These are phyloP conservation scores for Elsinoe necatrix DNA, from an alignment of 2,329 filamentous ascomycete species.

Conservation along the genomic window DNA sequence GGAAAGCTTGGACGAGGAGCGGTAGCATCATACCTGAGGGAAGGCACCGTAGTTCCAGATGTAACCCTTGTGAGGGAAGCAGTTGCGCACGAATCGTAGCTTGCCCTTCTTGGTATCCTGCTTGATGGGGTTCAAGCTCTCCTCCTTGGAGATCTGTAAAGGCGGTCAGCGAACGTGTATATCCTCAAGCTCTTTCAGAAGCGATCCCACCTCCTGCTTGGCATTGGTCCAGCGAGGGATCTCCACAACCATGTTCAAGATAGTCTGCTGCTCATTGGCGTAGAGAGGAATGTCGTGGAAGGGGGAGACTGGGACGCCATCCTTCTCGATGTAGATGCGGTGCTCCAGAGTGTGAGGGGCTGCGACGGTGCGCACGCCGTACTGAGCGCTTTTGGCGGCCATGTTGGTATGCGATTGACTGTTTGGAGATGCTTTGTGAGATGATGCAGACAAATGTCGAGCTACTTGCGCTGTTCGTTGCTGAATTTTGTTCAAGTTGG, in stretches of 20 bases:
- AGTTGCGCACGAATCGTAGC: constrained; percentile 98
- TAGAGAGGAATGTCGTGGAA: constrained; percentile 99
- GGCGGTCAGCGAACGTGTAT: constrained; percentile 13
- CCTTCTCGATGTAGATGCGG: constrained; percentile 95
- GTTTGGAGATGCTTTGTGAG: constrained; percentile 20
- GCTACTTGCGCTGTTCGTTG: constrained; percentile 33
- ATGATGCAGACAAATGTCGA: constrained; percentile 29
- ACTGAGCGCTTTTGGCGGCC: constrained; percentile 51
- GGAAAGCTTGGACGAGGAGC: background rate
- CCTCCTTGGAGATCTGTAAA: constrained; percentile 90
- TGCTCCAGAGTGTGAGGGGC: constrained; percentile 91
- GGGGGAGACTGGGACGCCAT: constrained; percentile 85
- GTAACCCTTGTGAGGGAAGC: constrained; percentile 99
- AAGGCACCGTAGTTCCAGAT: constrained; percentile 99
- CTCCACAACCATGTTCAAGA: constrained; percentile 99
- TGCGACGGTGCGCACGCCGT: constrained; percentile 77
- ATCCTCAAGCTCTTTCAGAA: background rate
- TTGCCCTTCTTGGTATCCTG: constrained; percentile 99
- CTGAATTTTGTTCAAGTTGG: constrained; percentile 32
- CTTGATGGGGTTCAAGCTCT: constrained; percentile 97
- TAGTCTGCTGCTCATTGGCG: constrained; percentile 88
- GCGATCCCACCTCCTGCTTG: constrained; percentile 75
- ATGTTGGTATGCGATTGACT: constrained; percentile 18
- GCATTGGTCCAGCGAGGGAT: constrained; percentile 99
- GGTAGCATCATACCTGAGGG: constrained; percentile 64